Conservation (phyloP, 192 early-diverging fungal genomes). For the Obelidium mucronatum region DNA sequence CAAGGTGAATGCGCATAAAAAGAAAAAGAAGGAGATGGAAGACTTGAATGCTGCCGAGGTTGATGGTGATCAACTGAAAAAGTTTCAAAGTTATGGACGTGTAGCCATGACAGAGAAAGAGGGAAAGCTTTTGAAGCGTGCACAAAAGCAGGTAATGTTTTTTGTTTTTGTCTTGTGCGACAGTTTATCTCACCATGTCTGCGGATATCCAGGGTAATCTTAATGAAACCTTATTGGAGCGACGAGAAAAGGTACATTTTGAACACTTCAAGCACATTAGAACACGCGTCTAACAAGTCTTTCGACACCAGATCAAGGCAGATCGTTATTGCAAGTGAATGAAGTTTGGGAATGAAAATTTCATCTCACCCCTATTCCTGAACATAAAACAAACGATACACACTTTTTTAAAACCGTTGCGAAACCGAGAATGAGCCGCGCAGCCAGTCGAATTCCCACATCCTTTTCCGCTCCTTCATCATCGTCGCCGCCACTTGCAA, state of each 20-base stretch:
- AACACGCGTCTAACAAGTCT: background rate
- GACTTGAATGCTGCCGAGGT: constrained; percentile 57
- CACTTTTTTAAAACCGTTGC: background rate
- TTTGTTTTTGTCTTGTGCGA: background rate
- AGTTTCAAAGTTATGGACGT: constrained; percentile 75
- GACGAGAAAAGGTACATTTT: constrained; percentile 65
- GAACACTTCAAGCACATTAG: background rate
- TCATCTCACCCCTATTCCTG: background rate
- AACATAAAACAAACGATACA: background rate
- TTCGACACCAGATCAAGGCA: constrained; percentile 61
- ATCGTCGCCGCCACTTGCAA: background rate
- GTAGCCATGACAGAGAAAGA: constrained; percentile 63
- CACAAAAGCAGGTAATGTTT: constrained; percentile 69
- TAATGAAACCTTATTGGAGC: constrained; percentile 79
- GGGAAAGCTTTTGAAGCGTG: constrained; percentile 61
- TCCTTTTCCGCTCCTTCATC: background rate
- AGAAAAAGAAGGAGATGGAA: constrained; percentile 56
- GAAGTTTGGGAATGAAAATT: background rate
- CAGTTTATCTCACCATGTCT: background rate
- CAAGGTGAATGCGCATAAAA: constrained; percentile 51
- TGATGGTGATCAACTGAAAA: constrained; percentile 78
- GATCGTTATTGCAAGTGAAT: constrained; percentile 84
- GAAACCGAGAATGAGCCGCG: background rate
- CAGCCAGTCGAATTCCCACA: background rate
- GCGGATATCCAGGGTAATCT: constrained; percentile 62